Conservation (phyloP, 75 land plant genomes). For the Pinus albicaulis region DNA sequence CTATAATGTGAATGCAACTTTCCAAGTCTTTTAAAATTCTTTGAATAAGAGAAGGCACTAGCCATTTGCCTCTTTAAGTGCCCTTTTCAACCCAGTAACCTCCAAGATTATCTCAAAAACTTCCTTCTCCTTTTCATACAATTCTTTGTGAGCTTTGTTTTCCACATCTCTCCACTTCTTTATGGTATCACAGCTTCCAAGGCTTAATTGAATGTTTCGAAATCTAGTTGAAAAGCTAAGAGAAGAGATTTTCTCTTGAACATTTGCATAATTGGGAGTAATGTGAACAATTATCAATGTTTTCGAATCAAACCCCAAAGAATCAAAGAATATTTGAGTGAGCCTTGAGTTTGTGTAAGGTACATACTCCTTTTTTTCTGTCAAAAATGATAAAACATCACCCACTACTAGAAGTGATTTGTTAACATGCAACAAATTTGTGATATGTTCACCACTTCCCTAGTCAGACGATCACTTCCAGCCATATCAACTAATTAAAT, state of each 20-base stretch:
- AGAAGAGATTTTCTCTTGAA: conserved; percentile 39
- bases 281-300: conserved; percentile 36
- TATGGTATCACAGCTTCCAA: too few species aligned
- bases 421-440: too few species aligned
- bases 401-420: too few species aligned
- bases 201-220: neutral
- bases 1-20: conserved; percentile 77
- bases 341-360: too few species aligned
- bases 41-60: conserved; percentile 73
- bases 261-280: conserved; percentile 28
- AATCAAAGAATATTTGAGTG: too few species aligned
- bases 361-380: too few species aligned
- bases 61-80: conserved; percentile 73
- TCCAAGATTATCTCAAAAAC: conserved; percentile 51
- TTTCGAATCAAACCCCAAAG: conserved; percentile 43
- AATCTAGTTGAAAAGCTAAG: conserved; percentile 43
- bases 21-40: conserved; percentile 95
- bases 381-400: too few species aligned
- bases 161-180: conserved; percentile 27
- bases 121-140: conserved; percentile 87
- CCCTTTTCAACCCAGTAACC: conserved; percentile 43
- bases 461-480: too few species aligned
- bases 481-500: too few species aligned
- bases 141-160: conserved; percentile 77
- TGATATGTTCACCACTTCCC: too few species aligned